Evolutionary conservation across 345 rosid species (phyloP).

Genomic region (Bruguiera parviflora): DNA sequence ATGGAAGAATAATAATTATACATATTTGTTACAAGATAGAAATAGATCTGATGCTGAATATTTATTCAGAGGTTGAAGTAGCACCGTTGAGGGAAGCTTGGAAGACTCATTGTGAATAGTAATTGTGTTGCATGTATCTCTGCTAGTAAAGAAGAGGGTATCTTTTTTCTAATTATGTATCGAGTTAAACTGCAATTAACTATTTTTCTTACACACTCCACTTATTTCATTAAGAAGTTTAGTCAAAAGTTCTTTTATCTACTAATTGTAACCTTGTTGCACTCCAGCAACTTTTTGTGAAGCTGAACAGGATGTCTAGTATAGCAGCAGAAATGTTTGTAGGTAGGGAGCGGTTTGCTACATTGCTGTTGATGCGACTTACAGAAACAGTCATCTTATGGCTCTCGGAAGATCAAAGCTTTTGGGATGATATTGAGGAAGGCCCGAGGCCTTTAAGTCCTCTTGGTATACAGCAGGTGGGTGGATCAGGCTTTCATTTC

Average conservation of each 20-base stretch:
- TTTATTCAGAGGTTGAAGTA: no score
- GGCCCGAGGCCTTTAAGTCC: slow-evolving; percentile 92
- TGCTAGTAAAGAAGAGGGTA: no score
- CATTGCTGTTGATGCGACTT: slow-evolving; percentile 81
- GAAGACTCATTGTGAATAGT: no score
- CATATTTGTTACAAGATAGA: no score
- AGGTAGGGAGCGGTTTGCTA: slow-evolving; percentile 94
- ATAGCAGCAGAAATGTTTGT: slow-evolving; percentile 97
- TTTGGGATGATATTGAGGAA: slow-evolving; percentile 98
- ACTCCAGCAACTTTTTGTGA: slow-evolving; percentile 79
- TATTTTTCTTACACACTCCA: neutral
- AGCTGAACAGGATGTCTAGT: slow-evolving; percentile 76
- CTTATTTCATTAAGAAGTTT: neutral
- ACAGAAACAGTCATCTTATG: slow-evolving; percentile 94
- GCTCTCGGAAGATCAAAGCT: slow-evolving; percentile 93
- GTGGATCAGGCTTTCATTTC: slow-evolving; percentile 19
- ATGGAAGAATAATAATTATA: no score
- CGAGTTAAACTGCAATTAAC: no score
- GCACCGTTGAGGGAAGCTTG: no score
- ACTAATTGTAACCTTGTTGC: slow-evolving; percentile 2
- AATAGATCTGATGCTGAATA: no score
- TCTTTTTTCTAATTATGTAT: no score
- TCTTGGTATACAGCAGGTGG: slow-evolving; percentile 85
- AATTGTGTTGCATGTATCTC: no score
- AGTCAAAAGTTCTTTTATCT: neutral